Base-by-base conservation (phyloP, 805 yeast species). In the Cephaloascus albidus region DNA sequence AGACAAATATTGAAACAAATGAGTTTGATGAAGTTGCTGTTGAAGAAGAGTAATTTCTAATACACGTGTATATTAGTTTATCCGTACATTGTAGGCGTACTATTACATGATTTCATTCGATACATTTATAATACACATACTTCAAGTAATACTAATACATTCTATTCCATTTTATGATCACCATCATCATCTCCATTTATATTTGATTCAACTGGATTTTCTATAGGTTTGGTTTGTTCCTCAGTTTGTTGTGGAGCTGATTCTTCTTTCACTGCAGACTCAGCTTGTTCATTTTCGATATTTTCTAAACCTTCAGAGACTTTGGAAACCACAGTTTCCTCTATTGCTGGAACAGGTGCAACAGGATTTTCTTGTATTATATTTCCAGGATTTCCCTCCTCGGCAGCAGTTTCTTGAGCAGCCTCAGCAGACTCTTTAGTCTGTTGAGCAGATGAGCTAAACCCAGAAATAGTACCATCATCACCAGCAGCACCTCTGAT, bases 401-500 rank as follows among this genome's bases (percentile, higher is more conserved):
- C 36, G 6, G 16, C 33, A 8, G 10, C 32, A 19, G 12, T 18
- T 27, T 27, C 36, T 38, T 31, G 17, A 35, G 27, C 28, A 19
- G 10, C 35, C 26, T 19, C 41, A 20, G 8, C n/a, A 14, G 17
- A 36, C 17, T 34, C 40, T n/a, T 4, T 2, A 8, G 32, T 18
- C 35, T 34, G 18, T 37, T 19, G 38, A 54, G 39, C 42, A 19
- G 40, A 27, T 36, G 41, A 38, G n/a, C 48, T 43, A 16, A 71
- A 57, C 3, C 76, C 74, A 3, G 74, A 70, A 44, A 68, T 43
- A 19, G 37, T 42, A 10, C 40, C 43, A 12, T 44, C 47, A 27
- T 65, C 71, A 6, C 74, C 75, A 4, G 72, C 78, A 4, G 80
- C 79, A 10, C 76, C 80, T 49, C 78, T 62, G 33, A 72, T 72